Conservation (phyloP, 2,329 filamentous ascomycete species). For the Fusarium avenaceum region DNA sequence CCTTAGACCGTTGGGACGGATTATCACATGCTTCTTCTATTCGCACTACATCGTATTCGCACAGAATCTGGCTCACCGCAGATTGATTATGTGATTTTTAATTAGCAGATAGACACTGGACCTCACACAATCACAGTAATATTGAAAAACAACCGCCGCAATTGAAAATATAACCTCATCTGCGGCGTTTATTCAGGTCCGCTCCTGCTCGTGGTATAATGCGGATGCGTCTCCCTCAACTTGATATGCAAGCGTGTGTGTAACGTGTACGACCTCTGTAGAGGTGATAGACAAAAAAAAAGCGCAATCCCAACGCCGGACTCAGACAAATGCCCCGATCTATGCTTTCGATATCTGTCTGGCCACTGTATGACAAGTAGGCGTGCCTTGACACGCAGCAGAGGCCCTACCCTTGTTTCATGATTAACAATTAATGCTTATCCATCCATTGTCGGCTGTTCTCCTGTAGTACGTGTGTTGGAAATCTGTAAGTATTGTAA, state of each 20-base stretch:
- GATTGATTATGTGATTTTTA: not conserved
- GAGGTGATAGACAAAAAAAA: slow-evolving; percentile 29
- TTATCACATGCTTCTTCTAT: slow-evolving; percentile 23
- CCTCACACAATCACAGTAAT: not conserved
- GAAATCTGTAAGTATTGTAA: slow-evolving; percentile 10
- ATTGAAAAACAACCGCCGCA: not conserved
- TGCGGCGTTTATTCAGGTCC: slow-evolving; percentile 36
- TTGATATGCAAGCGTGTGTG: slow-evolving; percentile 30
- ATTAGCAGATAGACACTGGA: not conserved
- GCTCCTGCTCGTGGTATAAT: slow-evolving; percentile 38
- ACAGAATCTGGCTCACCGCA: slow-evolving; percentile 25
- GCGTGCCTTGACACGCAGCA: slow-evolving; percentile 14
- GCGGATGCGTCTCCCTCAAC: slow-evolving; percentile 26
- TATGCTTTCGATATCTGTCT: slow-evolving; percentile 32
- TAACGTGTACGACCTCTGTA: slow-evolving; percentile 21
- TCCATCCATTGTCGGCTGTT: slow-evolving; percentile 18
- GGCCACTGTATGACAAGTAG: slow-evolving; percentile 24
- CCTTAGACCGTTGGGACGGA: not conserved
- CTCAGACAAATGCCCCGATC: slow-evolving; percentile 24
- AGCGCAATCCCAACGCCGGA: slow-evolving; percentile 39
- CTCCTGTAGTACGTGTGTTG: slow-evolving; percentile 34
- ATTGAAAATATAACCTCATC: slow-evolving; percentile 9
- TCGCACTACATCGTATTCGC: slow-evolving; percentile 17
- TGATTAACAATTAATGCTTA: slow-evolving; percentile 35
- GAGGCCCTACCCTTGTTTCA: slow-evolving; percentile 6